Evolutionary conservation across 202 grass and related monocot species (phyloP), one percentile per base, ranked within the genome.

Genomic region (Setaria viridis): DNA sequence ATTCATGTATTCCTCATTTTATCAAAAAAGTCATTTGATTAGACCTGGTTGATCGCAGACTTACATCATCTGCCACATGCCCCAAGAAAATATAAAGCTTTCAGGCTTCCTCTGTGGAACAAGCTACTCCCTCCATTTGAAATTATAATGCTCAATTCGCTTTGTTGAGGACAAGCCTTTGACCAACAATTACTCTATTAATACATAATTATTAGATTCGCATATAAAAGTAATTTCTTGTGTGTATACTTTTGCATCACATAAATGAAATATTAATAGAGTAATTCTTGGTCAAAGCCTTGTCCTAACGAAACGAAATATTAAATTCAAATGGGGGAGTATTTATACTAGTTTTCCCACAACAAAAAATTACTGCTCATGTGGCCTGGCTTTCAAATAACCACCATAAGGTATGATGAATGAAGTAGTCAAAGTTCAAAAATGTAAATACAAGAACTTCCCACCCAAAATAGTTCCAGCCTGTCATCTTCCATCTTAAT

Each of bases 1-100:
- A 67, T 41, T 54, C 62, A 68, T 80, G 48, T 48, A 39, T 56
- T 6, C 16, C 72, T 75, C 30, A 39, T 48, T 20, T 75, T 56
- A 39, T 56, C 50, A 54, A 75, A 74, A 70, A 30, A 33, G 21
- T 0, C 32, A 58, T 13, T 70, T 58, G 51, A 17, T 39, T 46
- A 71, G 35, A 46, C 9, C 2, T 82, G 51, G 79, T 71, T 59
- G 9, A 71, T n/a, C 17, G 67, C 11, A 56, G 34, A 25, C 12
- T 13, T 32, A 12, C 4, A 42, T 45, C n/a, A 37, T 43, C 53
- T 70, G 50, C 16, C 30, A 9, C 72, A 54, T 37, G 9, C 15
- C 50, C 20, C 67, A 46, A 25, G 20, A 45, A 69, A 45, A 19
- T 46, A 70, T 45, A 70, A 58, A 25, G 6, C 1, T 43, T 25